Percentiles rank a stretch among this genome's conserved stretches.
phyloP scores from a whole-genome alignment of 1,284 basidiomycete genomes.

The Fomitopsis pinicola region DNA sequence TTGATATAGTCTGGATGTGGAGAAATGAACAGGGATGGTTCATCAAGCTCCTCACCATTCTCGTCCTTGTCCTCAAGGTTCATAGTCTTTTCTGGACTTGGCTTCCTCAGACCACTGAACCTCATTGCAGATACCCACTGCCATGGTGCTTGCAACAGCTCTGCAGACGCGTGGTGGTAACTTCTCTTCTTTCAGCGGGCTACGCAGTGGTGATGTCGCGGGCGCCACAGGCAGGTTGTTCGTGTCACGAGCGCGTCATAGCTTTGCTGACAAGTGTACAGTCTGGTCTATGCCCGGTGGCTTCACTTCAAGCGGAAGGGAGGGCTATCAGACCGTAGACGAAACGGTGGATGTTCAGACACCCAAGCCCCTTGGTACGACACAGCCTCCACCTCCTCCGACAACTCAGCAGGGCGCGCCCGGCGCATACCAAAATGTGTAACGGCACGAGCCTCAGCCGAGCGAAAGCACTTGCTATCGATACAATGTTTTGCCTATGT shows the following conservation, averaged over 20 bases:
- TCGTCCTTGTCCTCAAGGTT: slow-evolving; percentile 68
- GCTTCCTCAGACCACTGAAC: not conserved
- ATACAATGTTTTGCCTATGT: slow-evolving; percentile 6
- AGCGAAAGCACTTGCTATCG: slow-evolving; percentile 1
- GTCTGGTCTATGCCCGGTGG: slow-evolving; percentile 88
- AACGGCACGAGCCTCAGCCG: slow-evolving; percentile 1
- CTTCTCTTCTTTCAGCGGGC: slow-evolving; percentile 48
- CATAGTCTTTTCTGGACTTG: slow-evolving; percentile 6
- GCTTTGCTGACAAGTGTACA: slow-evolving; percentile 22
- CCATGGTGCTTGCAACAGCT: slow-evolving; percentile 48
- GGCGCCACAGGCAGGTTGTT: slow-evolving; percentile 56
- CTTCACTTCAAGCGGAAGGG: slow-evolving; percentile 51
- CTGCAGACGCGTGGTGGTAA: slow-evolving; percentile 62
- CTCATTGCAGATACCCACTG: slow-evolving; percentile 45
- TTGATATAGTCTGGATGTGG: slow-evolving; percentile 70
- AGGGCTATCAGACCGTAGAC: slow-evolving; percentile 73
- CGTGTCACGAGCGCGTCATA: not conserved
- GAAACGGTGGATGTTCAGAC: slow-evolving; percentile 43
- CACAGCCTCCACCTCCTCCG: slow-evolving; percentile 18
- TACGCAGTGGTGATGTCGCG: slow-evolving; percentile 46
- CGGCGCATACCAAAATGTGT: slow-evolving; percentile 53
- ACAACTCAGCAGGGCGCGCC: slow-evolving; percentile 29
- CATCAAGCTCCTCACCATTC: slow-evolving; percentile 49
- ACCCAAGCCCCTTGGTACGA: slow-evolving; percentile 27
- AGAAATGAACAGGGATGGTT: slow-evolving; percentile 52